Base-by-base conservation (phyloP, 2,329 filamentous ascomycete species). In the Calonectria multiphialidica region DNA sequence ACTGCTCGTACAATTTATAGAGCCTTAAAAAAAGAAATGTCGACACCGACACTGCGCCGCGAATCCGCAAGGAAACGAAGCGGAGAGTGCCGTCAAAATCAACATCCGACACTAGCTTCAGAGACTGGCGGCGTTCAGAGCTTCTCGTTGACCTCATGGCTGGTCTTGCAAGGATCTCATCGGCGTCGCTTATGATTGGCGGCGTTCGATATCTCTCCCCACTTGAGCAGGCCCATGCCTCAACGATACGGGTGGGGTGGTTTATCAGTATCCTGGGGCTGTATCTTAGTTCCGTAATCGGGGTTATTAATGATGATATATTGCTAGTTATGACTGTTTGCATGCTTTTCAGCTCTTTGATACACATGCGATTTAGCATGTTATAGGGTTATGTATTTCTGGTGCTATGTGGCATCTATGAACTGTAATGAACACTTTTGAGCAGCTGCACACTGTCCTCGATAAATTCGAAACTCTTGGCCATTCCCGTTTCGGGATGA, bases 381-480 rank as follows among this genome's bases (percentile, higher is more conserved):
- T 21, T 13, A 16, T 40, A 5, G 15, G 18, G 12, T 40, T 59
- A 16, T 33, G 8, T 8, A 57, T 23, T 25, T 3, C 9, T 57
- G 3, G 3, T 37, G 21, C 35, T 23, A 21, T 21, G 10, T 9
- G 18, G 10, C 16, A 23, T 25, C 53, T n/a, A 63, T 30, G 25
- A 12, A 47, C 25, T 33, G 9, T 44, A 62, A 16, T 75, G 71
- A 40, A 66, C 68, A 50, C 21, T 35, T 50, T 37, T 71, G 7
- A 74, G 49, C 7, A 73, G 13, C 40, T 40, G 44, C 9, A 63
- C 55, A 3, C 76, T 80, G 23, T 81, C 80, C 10, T 75, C 71
- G 5, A 81, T 79, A 37, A 80, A 81, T 45, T 79, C 78, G 28
- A 76, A 78, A 37, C 78, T 80, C 66, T 74, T 80, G 1, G 61